A percentile compares a stretch with the other conserved stretches of the same genome.
Evolutionary conservation across 352 stramenopile genomes (phyloP).

Genomic region (Phytophthora kernoviae): DNA sequence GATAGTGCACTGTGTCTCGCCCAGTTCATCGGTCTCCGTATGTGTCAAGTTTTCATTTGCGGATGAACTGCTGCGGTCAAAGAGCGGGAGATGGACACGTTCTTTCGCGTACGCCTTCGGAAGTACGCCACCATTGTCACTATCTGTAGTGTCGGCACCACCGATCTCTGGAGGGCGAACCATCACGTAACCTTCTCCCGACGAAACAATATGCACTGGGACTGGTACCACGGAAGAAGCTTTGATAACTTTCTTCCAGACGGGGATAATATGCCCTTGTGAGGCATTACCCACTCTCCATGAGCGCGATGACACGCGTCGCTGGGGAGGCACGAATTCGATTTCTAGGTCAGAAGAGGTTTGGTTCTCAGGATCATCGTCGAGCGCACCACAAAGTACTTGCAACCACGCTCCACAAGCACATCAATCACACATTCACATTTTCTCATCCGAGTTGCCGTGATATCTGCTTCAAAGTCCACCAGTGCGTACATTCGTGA

Average conservation of each 20-base stretch:
- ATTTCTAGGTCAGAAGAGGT: conserved; percentile 83
- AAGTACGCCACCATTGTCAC: conserved; percentile 17
- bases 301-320: conserved; percentile 40
- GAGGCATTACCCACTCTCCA: conserved; percentile 32
- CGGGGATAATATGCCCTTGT: conserved; percentile 50
- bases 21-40: conserved; percentile 39
- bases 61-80: conserved; percentile 50
- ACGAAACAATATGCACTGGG: conserved; percentile 74
- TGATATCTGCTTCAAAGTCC: conserved; percentile 58
- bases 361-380: conserved; percentile 84
- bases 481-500: conserved; percentile 84
- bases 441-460: conserved; percentile 56
- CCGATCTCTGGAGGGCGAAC: conserved; percentile 72
- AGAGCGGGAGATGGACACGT: conserved; percentile 68
- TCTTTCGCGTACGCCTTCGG: conserved; percentile 81
- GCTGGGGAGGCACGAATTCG: conserved; percentile 75
- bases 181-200: conserved; percentile 74
- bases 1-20: conserved; percentile 49
- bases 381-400: conserved; percentile 87
- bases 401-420: conserved; percentile 83
- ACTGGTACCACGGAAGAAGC: conserved; percentile 67
- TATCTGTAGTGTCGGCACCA: conserved; percentile 19
- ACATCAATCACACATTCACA: conserved; percentile 90
- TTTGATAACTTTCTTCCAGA: conserved; percentile 73
- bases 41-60: conserved; percentile 33